These are phyloP conservation scores for Rhytidiadelphus loreus DNA, from an alignment of 225 moss, liverwort and hornwort species.

Conservation along the genomic window DNA sequence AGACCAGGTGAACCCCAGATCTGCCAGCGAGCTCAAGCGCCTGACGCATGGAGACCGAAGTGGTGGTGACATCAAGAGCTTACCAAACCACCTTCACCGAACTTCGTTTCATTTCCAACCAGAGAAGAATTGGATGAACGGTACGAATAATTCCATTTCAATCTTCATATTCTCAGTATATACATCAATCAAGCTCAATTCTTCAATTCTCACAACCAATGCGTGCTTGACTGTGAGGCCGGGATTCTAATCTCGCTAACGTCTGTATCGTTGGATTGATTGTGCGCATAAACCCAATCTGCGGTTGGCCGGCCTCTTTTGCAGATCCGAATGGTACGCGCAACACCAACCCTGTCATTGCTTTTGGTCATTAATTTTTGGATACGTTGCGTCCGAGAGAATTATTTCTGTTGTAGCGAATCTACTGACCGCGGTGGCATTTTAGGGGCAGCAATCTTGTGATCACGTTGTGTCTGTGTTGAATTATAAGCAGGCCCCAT, in stretches of 20 bases:
- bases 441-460: not conserved
- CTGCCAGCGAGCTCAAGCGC: not conserved
- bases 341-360: not conserved
- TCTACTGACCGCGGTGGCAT: not conserved
- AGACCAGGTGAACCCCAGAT: not conserved
- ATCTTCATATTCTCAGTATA: not conserved
- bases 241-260: not conserved
- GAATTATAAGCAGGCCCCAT: conserved; percentile 34
- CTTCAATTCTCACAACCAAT: not conserved
- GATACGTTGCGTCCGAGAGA: not conserved
- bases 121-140: conserved; percentile 50
- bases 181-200: not conserved
- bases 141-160: not conserved
- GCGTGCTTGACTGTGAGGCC: not conserved
- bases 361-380: not conserved
- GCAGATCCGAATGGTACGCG: conserved; percentile 3
- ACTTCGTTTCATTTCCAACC: conserved; percentile 52
- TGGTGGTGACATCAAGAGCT: not conserved
- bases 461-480: not conserved
- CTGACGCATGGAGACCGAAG: conserved; percentile 10
- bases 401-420: not conserved
- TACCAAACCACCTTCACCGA: conserved; percentile 14
- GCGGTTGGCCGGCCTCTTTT: not conserved
- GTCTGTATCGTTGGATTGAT: not conserved
- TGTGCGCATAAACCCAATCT: not conserved